These are phyloP conservation scores for Dillenia turbinata DNA, from an alignment of 164 flowering plant genomes.

Conservation along the genomic window DNA sequence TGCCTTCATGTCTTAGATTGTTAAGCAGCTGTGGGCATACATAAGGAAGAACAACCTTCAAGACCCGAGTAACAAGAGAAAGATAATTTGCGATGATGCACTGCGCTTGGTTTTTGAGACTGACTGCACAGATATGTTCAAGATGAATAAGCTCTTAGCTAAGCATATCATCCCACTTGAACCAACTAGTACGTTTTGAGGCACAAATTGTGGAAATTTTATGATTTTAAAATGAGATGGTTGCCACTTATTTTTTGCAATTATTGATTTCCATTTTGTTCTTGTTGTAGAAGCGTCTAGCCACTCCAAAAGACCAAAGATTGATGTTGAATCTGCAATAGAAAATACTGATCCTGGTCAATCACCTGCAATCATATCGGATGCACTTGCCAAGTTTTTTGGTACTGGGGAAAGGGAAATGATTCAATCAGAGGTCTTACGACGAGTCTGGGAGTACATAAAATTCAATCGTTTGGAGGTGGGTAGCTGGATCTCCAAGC, in stretches of 20 bases:
- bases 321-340: constrained; percentile 37
- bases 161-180: constrained; percentile 66
- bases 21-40: constrained; percentile 65
- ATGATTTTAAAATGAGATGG: too few relatives aligned
- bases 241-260: background rate
- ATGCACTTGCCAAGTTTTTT: constrained; percentile 72
- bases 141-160: constrained; percentile 64
- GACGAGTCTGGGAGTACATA: constrained; percentile 76
- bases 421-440: constrained; percentile 49
- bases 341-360: constrained; percentile 33
- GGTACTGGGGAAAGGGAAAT: constrained; percentile 74
- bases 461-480: constrained; percentile 77
- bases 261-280: background rate
- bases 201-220: too few relatives aligned
- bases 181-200: constrained; percentile 56
- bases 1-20: constrained; percentile 37
- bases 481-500: constrained; percentile 4
- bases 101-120: constrained; percentile 54
- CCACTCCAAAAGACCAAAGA: constrained; percentile 53
- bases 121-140: constrained; percentile 68
- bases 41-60: constrained; percentile 60
- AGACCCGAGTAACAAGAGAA: constrained; percentile 61
- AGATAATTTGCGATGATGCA: constrained; percentile 60
- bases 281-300: constrained; percentile 53
- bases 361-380: constrained; percentile 62